Conservation (phyloP, 768 basidiomycete genomes). For the Amanita polypyramis region DNA sequence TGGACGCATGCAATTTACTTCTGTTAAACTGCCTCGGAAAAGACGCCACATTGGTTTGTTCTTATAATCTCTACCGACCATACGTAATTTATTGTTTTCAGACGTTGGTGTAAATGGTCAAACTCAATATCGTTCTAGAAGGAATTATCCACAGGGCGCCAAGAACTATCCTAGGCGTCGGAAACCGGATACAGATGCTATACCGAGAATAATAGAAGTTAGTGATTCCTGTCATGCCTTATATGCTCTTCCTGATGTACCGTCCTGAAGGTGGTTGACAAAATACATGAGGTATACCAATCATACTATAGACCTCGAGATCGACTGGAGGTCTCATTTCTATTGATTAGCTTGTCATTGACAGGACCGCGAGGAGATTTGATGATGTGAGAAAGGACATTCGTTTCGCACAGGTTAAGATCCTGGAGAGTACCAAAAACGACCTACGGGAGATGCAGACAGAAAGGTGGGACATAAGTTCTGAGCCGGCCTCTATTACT, state of each 20-base stretch:
- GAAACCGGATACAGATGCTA: not conserved
- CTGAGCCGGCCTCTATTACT: not conserved
- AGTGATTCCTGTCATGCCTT: conserved; percentile 8
- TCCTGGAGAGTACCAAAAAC: conserved; percentile 34
- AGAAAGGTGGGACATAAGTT: conserved; percentile 26
- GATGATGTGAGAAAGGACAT: conserved; percentile 36
- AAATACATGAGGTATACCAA: conserved; percentile 34
- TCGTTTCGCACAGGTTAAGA: conserved; percentile 29
- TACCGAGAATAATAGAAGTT: conserved; percentile 31
- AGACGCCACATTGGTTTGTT: not conserved
- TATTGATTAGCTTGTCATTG: conserved; percentile 31
- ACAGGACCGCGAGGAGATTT: conserved; percentile 37
- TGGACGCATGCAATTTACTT: not conserved
- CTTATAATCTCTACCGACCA: not conserved
- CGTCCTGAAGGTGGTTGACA: conserved; percentile 31
- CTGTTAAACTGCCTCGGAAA: not conserved
- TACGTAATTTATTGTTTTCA: not conserved
- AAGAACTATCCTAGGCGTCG: not conserved
- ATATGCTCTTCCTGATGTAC: not conserved
- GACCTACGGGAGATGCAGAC: conserved; percentile 33
- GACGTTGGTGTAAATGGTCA: not conserved
- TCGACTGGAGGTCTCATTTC: not conserved
- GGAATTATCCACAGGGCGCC: too few species aligned
- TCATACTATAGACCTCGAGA: not conserved
- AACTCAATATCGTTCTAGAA: not conserved